Base-by-base conservation (phyloP, 164 flowering plant genomes). In the Paratinospora sagittata region DNA sequence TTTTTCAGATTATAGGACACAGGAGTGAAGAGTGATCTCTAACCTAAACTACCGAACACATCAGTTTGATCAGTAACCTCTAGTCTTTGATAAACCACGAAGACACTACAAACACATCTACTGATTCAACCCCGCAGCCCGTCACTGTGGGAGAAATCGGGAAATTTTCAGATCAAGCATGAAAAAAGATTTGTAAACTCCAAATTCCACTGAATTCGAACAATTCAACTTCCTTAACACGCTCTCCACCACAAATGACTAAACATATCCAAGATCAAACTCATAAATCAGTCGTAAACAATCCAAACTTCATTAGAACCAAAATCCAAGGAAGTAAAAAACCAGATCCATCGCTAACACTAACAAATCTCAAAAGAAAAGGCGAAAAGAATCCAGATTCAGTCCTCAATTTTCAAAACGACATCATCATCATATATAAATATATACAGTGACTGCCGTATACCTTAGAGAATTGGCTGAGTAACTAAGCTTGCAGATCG, bases 341-440 rank as follows among this genome's bases (percentile, higher is more conserved):
- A 8, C 17, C 66, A 70, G 73, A 70, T 70, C 73, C 34, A 41
- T 12, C n/a, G 45, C 41, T 36, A 26, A 58, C 45, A 41, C 58
- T 41, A 41, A 39, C 27, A 19, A 70, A 61, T 70, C 73, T 62
- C 58, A 7, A 16, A 11, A 21, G 23, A 70, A 23, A 13, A 60
- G 33, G 27, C 45, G 10, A 60, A 61, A 61, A 13, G 30, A 55
- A 55, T 19, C 36, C 5, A 65, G 47, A 27, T 36, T 37, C 49
- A 37, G 11, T 21, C 68, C 4, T 8, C 36, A 63, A 4, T 27
- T 27, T 1, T 43, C 47, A 14, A 14, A 43, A 43, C 47, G 14
- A 7, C 14, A 43, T 43, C 47, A 43, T 43, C 2, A 43, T 12
- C 0, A 10, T 61, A 24, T 3, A 10, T 1, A 7, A 17, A 8